phyloP scores from a whole-genome alignment of 176 grass and related monocot species.

The Oryza coarctata region DNA sequence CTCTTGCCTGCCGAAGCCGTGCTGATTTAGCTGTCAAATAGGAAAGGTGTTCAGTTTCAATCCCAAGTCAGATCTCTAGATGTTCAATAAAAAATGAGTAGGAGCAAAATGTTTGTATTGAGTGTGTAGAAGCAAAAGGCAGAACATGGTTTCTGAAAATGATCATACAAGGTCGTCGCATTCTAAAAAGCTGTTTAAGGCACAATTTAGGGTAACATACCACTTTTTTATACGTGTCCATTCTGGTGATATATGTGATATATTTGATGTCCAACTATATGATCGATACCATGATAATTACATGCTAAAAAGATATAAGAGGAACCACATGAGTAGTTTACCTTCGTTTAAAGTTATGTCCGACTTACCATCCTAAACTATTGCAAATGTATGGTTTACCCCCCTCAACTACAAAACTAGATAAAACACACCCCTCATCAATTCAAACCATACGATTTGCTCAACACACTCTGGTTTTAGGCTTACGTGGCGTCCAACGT shows the following conservation, averaged over 20 bases:
- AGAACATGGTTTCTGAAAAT: not conserved
- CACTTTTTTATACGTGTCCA: not conserved
- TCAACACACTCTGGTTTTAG: no score
- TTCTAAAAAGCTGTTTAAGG: not conserved
- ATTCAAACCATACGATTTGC: no score
- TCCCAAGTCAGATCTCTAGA: not conserved
- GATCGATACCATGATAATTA: not conserved
- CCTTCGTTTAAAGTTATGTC: no score
- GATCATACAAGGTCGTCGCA: not conserved
- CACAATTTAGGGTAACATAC: not conserved
- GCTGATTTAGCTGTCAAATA: conserved; percentile 49
- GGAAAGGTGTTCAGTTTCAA: not conserved
- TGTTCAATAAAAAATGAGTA: not conserved
- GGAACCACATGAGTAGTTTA: not conserved
- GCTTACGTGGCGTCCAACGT: no score
- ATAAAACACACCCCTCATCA: no score
- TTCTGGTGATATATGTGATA: no score
- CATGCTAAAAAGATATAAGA: not conserved
- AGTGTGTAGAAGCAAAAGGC: not conserved
- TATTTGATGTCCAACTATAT: not conserved
- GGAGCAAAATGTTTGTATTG: not conserved
- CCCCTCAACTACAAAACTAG: no score
- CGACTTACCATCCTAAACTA: no score
- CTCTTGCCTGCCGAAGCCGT: conserved; percentile 64
- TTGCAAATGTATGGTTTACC: no score